Conservation (phyloP, 305 asterid genomes). For the Solanum hybrid region DNA sequence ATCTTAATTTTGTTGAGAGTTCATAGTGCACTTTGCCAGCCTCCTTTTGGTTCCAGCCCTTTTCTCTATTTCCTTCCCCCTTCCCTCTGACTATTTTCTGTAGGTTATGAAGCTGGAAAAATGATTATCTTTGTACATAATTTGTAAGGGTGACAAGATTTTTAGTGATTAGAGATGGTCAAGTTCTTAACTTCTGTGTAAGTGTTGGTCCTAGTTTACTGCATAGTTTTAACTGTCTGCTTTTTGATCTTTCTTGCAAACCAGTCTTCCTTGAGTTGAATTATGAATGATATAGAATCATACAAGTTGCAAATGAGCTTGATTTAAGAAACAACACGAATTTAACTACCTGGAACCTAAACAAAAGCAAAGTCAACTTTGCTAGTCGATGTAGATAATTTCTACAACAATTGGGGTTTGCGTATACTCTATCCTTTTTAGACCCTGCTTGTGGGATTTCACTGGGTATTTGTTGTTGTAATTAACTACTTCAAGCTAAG, state of each 20-base stretch:
- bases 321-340: not conserved
- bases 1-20: not conserved
- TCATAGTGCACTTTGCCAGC: not conserved
- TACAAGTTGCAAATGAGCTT: not conserved
- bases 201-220: not conserved
- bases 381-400: not conserved
- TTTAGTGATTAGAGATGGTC: not conserved
- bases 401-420: not conserved
- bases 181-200: not conserved
- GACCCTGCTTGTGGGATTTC: not conserved
- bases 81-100: not conserved
- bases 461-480: not conserved
- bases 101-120: not conserved
- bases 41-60: not conserved
- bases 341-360: not conserved
- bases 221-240: not conserved
- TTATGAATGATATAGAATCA: not conserved
- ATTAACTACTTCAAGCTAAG: not conserved
- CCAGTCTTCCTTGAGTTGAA: not conserved
- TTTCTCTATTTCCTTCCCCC: not conserved
- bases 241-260: not conserved
- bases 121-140: not conserved
- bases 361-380: not conserved
- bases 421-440: not conserved
- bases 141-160: not conserved